These are phyloP conservation scores for Schizophyllum commune DNA, from an alignment of 1,284 basidiomycete species.

Conservation along the genomic window DNA sequence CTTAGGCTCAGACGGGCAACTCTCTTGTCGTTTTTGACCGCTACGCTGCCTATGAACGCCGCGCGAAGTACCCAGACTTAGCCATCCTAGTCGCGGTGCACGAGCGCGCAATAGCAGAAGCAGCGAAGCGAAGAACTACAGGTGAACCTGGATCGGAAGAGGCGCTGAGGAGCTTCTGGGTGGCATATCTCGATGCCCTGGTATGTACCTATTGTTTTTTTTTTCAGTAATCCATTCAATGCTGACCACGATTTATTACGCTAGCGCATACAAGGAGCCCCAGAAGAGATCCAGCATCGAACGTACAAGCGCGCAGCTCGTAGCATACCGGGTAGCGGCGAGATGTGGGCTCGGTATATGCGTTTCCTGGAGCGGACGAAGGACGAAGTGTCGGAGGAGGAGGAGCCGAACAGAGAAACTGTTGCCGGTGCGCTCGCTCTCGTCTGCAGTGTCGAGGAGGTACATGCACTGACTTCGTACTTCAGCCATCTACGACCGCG, in stretches of 20 bases:
- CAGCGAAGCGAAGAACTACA: slow-evolving; percentile 45
- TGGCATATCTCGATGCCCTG: slow-evolving; percentile 53
- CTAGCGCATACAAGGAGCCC: slow-evolving; percentile 2
- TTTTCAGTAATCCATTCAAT: background rate
- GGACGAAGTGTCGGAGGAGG: slow-evolving; percentile 31
- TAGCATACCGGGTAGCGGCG: slow-evolving; percentile 62
- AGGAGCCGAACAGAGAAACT: slow-evolving; percentile 25
- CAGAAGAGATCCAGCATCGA: slow-evolving; percentile 37
- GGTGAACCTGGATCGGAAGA: slow-evolving; percentile 50
- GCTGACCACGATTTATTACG: background rate
- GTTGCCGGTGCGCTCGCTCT: slow-evolving; percentile 24
- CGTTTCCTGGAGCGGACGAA: slow-evolving; percentile 50
- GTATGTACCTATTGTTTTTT: slow-evolving; percentile 16
- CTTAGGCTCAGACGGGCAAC: slow-evolving; percentile 35
- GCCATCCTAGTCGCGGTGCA: slow-evolving; percentile 56
- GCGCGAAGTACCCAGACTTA: slow-evolving; percentile 56
- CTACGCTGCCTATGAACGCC: slow-evolving; percentile 59
- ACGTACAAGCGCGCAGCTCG: slow-evolving; percentile 48
- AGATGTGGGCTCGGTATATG: slow-evolving; percentile 69
- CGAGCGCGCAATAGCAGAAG: slow-evolving; percentile 73
- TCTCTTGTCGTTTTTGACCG: slow-evolving; percentile 55
- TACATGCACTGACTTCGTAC: background rate
- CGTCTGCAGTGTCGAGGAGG: background rate
- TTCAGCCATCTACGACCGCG: slow-evolving; percentile 51
- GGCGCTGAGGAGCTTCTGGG: slow-evolving; percentile 55